Conservation (phyloP, 441 rosid genomes). For the Codiaeum variegatum region DNA sequence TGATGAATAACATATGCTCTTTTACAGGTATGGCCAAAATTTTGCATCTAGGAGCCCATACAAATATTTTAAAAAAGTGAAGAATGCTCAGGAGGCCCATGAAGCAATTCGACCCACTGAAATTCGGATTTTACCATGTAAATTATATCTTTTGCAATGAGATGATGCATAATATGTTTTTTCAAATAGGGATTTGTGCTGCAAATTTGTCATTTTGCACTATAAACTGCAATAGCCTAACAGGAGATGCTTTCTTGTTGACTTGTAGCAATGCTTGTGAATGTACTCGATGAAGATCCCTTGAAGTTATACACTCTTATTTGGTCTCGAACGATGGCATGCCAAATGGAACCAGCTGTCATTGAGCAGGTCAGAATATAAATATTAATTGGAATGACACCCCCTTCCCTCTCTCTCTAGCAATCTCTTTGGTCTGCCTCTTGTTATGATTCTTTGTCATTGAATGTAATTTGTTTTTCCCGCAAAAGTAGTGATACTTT, state of each 20-base stretch:
- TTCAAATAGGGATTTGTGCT: conserved; percentile 11
- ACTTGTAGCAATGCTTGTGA: conserved; percentile 60
- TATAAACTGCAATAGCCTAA: conserved; percentile 15
- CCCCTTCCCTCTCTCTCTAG: background rate
- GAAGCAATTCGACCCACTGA: conserved; percentile 98
- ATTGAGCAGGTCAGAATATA: conserved; percentile 59
- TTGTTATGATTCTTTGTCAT: background rate
- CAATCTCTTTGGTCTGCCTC: background rate
- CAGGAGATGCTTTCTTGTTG: conserved; percentile 21
- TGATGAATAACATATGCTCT: conserved; percentile 13
- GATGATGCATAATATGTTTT: conserved; percentile 9
- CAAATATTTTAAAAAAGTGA: conserved; percentile 88
- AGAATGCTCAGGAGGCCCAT: conserved; percentile 98
- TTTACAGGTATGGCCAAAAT: conserved; percentile 67
- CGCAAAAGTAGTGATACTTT: background rate
- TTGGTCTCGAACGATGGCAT: conserved; percentile 89
- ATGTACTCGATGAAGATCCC: conserved; percentile 81
- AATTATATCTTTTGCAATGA: conserved; percentile 22
- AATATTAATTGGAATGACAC: background rate
- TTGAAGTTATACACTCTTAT: conserved; percentile 85
- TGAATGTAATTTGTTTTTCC: background rate
- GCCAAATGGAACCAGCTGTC: conserved; percentile 85
- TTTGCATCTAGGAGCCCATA: conserved; percentile 58
- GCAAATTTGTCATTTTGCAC: conserved; percentile 14
- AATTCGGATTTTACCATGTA: conserved; percentile 80